phyloP scores from a whole-genome alignment of 2,329 filamentous ascomycete species.

The Amauroascus verrucosus region DNA sequence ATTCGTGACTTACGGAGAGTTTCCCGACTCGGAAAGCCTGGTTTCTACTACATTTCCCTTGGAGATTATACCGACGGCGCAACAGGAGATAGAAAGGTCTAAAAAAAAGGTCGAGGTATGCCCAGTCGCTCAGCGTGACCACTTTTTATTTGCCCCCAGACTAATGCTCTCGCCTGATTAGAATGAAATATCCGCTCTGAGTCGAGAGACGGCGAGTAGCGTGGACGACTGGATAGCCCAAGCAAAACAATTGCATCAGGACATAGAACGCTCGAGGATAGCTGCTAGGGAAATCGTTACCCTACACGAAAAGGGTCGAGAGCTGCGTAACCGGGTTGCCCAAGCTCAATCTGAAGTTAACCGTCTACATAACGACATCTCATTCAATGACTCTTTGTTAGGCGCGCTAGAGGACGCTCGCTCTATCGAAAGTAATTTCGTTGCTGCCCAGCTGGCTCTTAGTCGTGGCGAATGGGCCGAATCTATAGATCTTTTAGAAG shows the following conservation, averaged over 20 bases:
- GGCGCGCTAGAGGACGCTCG: slow-evolving; percentile 43
- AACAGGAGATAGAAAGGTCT: slow-evolving; percentile 43
- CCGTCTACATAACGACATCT: slow-evolving; percentile 49
- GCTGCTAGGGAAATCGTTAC: slow-evolving; percentile 73
- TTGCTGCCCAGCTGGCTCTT: slow-evolving; percentile 38
- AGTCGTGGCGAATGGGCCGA: slow-evolving; percentile 36
- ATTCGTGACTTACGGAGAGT: slow-evolving; percentile 49
- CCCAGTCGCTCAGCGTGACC: slow-evolving; percentile 5
- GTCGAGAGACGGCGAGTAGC: slow-evolving; percentile 64
- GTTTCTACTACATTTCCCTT: slow-evolving; percentile 44
- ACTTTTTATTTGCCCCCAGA: not conserved
- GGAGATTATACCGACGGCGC: slow-evolving; percentile 40
- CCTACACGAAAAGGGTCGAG: slow-evolving; percentile 60
- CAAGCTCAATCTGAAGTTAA: slow-evolving; percentile 47
- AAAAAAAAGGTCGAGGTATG: slow-evolving; percentile 45
- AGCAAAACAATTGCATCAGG: slow-evolving; percentile 71
- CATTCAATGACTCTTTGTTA: slow-evolving; percentile 47
- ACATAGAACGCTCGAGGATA: slow-evolving; percentile 69
- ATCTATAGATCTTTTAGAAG: slow-evolving; percentile 42
- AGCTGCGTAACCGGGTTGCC: slow-evolving; percentile 54
- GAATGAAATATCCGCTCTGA: slow-evolving; percentile 64
- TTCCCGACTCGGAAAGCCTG: slow-evolving; percentile 48
- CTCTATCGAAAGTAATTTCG: slow-evolving; percentile 41
- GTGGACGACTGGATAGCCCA: slow-evolving; percentile 79
- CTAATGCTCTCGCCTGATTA: slow-evolving; percentile 26